Base-by-base conservation (phyloP, 2,329 filamentous ascomycete genomes). In the Chrysoporthe puriensis region DNA sequence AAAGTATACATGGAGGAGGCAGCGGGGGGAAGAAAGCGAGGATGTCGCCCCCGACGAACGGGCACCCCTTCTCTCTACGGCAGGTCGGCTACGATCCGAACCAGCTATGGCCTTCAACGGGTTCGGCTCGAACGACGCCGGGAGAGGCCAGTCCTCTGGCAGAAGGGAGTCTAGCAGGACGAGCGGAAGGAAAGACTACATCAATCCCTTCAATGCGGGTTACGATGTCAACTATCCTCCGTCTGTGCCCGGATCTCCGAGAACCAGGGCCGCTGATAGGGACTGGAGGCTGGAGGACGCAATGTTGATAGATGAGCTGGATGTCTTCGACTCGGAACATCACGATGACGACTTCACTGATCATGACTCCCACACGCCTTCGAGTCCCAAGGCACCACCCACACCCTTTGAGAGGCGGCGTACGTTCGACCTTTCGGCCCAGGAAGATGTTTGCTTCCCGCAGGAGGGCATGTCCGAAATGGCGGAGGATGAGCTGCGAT, bases 371-470 rank as follows among this genome's bases (percentile, higher is more conserved):
- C 67, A 69, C n/a, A 34, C 48, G n/a, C 60, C 58, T 14, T 43
- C 64, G 6, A 63, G 78, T 26, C 70, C 72, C 3, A 68, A 73
- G 73, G 80, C 68, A 73, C 73, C 77, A 74, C 70, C 76, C 69
- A 73, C 77, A 76, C 70, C 80, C 73, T 70, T 82, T 78, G 75
- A 82, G 21, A 78, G 84, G 61, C 84, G 90, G 48, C 84, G 85
- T 66, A 89, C 86, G 5, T 84, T 89, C 71, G 84, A 85, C 14
- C 77, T 90, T 14, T 84, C 90, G 13, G 92, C 90, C 0, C 89
- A 96, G 73, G 92, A 92, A 71, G 96, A 98, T 79, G 94, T 98
- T 0, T 97, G 96, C 80, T 97, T 97, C 74, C 95, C 94, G 0
- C 88, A 89, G 6, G 90, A 91, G 65, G 89, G 84, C 5, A 85